Percentiles rank a stretch among this genome's conserved stretches.
Conservation (phyloP, 2,329 filamentous ascomycete species). For the Tolypocladium paradoxum region DNA sequence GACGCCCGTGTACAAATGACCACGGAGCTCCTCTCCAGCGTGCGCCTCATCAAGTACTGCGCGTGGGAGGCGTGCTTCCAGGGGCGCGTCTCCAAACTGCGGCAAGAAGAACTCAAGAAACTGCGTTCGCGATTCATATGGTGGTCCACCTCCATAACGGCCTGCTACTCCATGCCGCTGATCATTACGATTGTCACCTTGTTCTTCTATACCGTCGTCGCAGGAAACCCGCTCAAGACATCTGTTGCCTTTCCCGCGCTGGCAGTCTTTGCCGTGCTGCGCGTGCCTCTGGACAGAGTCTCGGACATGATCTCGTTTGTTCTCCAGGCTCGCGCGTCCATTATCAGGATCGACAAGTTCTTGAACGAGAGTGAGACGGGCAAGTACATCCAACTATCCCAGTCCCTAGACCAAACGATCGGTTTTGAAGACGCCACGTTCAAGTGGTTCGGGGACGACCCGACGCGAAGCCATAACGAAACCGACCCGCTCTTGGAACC, state of each 20-base stretch:
- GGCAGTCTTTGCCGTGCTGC: background rate
- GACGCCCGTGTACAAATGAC: background rate
- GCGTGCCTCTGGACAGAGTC: background rate
- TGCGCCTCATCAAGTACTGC: slow-evolving; percentile 66
- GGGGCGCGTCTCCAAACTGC: slow-evolving; percentile 43
- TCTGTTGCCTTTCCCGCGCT: background rate
- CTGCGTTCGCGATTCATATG: slow-evolving; percentile 49
- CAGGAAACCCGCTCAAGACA: background rate
- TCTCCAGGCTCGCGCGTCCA: background rate
- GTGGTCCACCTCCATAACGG: background rate
- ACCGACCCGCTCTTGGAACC: background rate
- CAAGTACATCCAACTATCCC: background rate
- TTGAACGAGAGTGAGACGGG: background rate
- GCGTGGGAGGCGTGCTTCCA: slow-evolving; percentile 60
- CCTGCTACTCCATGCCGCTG: background rate
- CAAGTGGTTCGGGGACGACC: background rate
- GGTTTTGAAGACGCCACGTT: slow-evolving; percentile 1
- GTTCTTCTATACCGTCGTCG: background rate
- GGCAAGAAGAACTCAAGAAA: slow-evolving; percentile 49
- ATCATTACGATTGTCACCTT: background rate
- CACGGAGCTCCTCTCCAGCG: slow-evolving; percentile 54
- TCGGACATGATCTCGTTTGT: background rate
- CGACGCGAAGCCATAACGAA: slow-evolving; percentile 33
- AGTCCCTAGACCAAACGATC: background rate
- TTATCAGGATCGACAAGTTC: background rate